Evolutionary conservation across 2,329 filamentous ascomycete species (phyloP).

Genomic region (Coleophoma cylindrospora): DNA sequence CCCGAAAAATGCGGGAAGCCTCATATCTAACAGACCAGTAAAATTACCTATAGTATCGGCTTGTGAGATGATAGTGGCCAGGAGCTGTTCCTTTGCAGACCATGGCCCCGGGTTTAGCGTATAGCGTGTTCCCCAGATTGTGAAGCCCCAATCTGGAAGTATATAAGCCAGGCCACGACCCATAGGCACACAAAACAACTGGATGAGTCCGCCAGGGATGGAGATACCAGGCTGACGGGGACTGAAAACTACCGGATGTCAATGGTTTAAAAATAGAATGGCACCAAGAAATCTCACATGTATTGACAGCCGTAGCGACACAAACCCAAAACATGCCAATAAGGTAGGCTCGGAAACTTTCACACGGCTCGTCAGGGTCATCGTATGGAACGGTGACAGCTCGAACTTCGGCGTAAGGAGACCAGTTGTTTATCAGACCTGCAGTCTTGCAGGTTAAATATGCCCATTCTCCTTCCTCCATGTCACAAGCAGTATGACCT

Average conservation of each 20-base stretch:
- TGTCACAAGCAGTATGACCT: conserved; percentile 20
- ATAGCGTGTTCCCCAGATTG: too few relatives aligned
- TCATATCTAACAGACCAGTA: conserved; percentile 16
- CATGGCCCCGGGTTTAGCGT: too few relatives aligned
- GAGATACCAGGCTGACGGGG: conserved; percentile 7
- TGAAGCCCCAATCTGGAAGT: too few relatives aligned
- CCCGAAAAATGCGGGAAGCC: conserved; percentile 27
- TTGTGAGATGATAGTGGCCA: too few relatives aligned
- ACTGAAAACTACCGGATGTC: conserved; percentile 2
- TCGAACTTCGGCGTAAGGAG: conserved; percentile 24
- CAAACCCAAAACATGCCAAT: conserved; percentile 24
- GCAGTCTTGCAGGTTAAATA: conserved; percentile 11
- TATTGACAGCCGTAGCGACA: conserved; percentile 7
- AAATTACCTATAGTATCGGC: too few relatives aligned
- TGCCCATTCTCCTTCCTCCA: conserved; percentile 23
- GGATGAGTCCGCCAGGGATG: conserved; percentile 5
- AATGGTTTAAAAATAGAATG: neutral
- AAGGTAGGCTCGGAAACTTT: conserved; percentile 23
- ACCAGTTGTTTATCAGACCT: conserved; percentile 15
- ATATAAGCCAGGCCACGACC: conserved; percentile 3
- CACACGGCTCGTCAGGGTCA: conserved; percentile 21
- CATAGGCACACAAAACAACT: conserved; percentile 8
- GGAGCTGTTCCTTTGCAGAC: too few relatives aligned
- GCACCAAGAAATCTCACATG: neutral
- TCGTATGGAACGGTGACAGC: conserved; percentile 23